A percentile compares a stretch with the other conserved stretches of the same genome.
Conservation (phyloP, 2,329 filamentous ascomycete species). For the Cephalotrichum gorgonifer region DNA sequence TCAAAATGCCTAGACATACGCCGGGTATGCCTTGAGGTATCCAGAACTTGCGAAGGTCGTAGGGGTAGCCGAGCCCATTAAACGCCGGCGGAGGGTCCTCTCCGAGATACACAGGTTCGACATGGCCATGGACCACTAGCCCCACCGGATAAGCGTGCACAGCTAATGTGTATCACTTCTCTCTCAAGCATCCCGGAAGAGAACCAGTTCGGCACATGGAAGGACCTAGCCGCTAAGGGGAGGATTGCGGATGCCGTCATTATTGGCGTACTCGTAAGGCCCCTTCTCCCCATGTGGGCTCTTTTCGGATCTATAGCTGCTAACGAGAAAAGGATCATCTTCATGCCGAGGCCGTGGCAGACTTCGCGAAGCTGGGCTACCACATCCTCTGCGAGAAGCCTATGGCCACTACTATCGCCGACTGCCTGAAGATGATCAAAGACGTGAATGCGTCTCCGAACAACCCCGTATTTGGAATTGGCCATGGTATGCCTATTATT, state of each 20-base stretch:
- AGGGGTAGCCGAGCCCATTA: constrained; percentile 8
- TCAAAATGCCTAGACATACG: constrained; percentile 7
- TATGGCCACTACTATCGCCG: constrained; percentile 8
- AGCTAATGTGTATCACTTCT: not conserved
- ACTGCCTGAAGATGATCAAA: constrained; percentile 9
- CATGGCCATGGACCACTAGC: no score
- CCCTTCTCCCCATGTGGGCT: not conserved
- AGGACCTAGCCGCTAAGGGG: constrained; percentile 7
- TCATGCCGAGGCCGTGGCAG: constrained; percentile 18
- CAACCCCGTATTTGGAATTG: constrained; percentile 9
- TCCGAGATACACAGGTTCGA: constrained; percentile 7
- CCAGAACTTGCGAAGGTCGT: constrained; percentile 9
- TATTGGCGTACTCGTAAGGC: constrained; percentile 7
- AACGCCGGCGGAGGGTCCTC: constrained; percentile 6
- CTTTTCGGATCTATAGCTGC: not conserved
- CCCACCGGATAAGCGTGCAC: no score
- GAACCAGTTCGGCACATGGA: constrained; percentile 7
- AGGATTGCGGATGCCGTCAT: constrained; percentile 9
- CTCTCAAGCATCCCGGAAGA: constrained; percentile 6
- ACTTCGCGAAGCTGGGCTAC: constrained; percentile 17
- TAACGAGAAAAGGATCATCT: constrained; percentile 8
- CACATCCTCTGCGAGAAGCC: constrained; percentile 11
- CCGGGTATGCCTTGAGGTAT: constrained; percentile 7
- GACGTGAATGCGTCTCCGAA: not conserved
- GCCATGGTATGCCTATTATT: constrained; percentile 9